Conservation (phyloP, 352 stramenopile genomes). For the Globisporangium spinosum region DNA sequence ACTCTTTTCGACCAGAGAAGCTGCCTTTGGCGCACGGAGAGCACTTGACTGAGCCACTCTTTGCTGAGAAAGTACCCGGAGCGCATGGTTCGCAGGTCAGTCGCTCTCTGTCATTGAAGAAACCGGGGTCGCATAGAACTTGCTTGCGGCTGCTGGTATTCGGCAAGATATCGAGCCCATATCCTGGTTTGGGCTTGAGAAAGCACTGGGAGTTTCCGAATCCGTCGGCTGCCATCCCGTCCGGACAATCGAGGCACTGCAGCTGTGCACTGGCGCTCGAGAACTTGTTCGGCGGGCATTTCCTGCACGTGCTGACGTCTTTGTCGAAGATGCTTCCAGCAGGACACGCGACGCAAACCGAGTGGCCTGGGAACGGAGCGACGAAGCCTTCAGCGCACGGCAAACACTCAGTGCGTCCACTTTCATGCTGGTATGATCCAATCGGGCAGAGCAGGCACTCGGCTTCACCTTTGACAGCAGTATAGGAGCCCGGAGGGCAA, state of each 20-base stretch:
- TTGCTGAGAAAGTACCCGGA: slow-evolving; percentile 2
- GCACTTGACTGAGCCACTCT: slow-evolving; percentile 5
- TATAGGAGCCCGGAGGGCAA: slow-evolving; percentile 31
- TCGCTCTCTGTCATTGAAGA: slow-evolving; percentile 10
- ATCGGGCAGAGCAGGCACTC: slow-evolving; percentile 45
- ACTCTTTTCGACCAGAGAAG: background rate
- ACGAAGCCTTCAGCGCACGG: slow-evolving; percentile 38
- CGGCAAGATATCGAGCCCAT: background rate
- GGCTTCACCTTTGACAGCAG: slow-evolving; percentile 31
- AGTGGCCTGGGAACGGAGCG: slow-evolving; percentile 30
- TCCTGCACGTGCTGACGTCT: background rate
- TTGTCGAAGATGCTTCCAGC: slow-evolving; percentile 39
- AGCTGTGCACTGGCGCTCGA: slow-evolving; percentile 11
- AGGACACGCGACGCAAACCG: slow-evolving; percentile 34
- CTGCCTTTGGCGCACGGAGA: slow-evolving; percentile 2
- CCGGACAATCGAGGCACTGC: slow-evolving; percentile 7
- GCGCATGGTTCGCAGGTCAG: slow-evolving; percentile 8
- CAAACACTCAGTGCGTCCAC: slow-evolving; percentile 27
- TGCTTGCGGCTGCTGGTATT: background rate
- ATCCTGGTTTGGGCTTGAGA: background rate
- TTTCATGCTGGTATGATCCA: slow-evolving; percentile 33
- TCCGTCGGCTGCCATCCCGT: slow-evolving; percentile 12
- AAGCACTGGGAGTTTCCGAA: slow-evolving; percentile 10
- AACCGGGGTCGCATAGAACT: background rate
- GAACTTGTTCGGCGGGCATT: slow-evolving; percentile 12